phyloP scores from a whole-genome alignment of 2,329 filamentous ascomycete species.

The Fusarium pilosicola region DNA sequence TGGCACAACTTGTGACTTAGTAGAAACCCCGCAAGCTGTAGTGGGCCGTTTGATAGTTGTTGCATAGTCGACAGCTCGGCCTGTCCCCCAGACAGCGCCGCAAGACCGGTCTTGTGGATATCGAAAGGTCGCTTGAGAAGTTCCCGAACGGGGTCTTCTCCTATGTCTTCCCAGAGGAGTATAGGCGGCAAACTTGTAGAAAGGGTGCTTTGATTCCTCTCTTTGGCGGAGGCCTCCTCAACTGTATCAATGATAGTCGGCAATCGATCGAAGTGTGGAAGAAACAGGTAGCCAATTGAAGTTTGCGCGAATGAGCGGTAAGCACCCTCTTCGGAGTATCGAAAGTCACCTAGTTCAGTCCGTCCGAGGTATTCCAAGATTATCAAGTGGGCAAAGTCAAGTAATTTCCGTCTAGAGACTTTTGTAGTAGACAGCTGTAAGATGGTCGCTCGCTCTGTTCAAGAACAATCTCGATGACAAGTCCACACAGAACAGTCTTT shows the following conservation, averaged over 20 bases:
- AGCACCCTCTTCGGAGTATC: too few relatives aligned
- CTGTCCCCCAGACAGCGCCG: background rate
- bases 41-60: fast-evolving
- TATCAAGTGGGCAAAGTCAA: too few relatives aligned
- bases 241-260: too few relatives aligned
- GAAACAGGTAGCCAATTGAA: too few relatives aligned
- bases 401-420: too few relatives aligned
- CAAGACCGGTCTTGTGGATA: background rate
- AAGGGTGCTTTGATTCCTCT: background rate
- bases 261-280: too few relatives aligned
- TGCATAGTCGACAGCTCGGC: background rate
- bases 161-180: background rate
- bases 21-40: fast-evolving
- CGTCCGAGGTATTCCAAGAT: too few relatives aligned
- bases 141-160: background rate
- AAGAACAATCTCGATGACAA: background rate
- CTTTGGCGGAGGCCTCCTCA: too few relatives aligned
- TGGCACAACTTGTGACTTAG: background rate
- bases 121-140: background rate
- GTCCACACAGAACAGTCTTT: background rate
- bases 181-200: background rate
- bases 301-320: too few relatives aligned
- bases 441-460: background rate
- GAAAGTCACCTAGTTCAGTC: too few relatives aligned
- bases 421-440: background rate